phyloP scores from a whole-genome alignment of 2,329 filamentous ascomycete genomes.

The Xylariaceae sp. region DNA sequence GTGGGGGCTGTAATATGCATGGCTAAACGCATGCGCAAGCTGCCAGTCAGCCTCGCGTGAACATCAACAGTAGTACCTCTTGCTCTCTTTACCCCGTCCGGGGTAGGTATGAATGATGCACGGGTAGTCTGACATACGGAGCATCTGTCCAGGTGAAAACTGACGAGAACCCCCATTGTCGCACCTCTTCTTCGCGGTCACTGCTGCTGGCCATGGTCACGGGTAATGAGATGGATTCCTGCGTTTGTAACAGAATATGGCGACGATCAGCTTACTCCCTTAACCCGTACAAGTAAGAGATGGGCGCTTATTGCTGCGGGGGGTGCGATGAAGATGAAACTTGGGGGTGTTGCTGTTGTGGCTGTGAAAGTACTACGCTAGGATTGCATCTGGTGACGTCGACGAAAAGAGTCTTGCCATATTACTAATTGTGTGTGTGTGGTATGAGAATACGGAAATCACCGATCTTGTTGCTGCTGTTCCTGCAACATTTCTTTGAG shows the following conservation, averaged over 20 bases:
- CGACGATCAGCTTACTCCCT: neutral
- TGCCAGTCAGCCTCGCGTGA: constrained; percentile 19
- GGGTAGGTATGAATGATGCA: neutral
- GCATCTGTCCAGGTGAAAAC: constrained; percentile 70
- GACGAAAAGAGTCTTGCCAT: neutral
- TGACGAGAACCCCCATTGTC: constrained; percentile 62
- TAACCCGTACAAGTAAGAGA: neutral
- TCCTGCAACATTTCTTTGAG: no score
- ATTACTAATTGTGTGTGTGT: no score
- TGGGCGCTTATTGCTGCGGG: neutral
- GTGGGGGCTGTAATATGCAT: constrained; percentile 64
- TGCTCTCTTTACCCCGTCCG: neutral
- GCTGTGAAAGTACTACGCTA: neutral
- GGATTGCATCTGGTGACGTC: neutral
- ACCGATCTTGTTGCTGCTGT: no score
- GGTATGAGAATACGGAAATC: no score
- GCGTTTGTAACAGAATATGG: no score
- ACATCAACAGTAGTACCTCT: neutral
- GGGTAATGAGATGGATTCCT: constrained; percentile 14
- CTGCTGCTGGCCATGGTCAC: constrained; percentile 31
- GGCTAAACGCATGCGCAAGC: constrained; percentile 39
- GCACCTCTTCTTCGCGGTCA: constrained; percentile 56
- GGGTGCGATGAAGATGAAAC: neutral
- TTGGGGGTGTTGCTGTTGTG: neutral
- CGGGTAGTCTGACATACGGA: constrained; percentile 47